phyloP scores from a whole-genome alignment of 2,329 filamentous ascomycete genomes.

The Geosmithia flava region DNA sequence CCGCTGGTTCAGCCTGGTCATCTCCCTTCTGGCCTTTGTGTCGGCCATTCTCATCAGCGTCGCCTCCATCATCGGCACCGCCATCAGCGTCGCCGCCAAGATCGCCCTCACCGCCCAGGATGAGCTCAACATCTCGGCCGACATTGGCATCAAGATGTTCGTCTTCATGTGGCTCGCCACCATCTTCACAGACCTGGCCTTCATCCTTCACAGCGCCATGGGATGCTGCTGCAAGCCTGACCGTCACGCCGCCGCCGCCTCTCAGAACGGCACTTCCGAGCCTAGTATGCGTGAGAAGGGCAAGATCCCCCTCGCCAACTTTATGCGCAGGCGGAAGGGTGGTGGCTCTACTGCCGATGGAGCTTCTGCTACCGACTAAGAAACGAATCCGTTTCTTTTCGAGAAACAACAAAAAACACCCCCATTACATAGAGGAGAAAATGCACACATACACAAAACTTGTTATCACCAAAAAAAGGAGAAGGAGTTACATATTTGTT shows the following conservation, averaged over 20 bases:
- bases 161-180: conserved; percentile 82
- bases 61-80: conserved; percentile 64
- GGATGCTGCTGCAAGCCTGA: conserved; percentile 57
- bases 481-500: neutral
- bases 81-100: conserved; percentile 72
- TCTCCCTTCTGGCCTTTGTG: conserved; percentile 56
- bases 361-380: neutral
- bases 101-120: conserved; percentile 60
- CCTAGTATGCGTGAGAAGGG: conserved; percentile 7
- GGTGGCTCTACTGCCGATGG: conserved; percentile 2
- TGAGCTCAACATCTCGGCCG: conserved; percentile 63
- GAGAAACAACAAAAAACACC: too few relatives aligned
- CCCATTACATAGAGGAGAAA: too few relatives aligned
- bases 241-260: conserved; percentile 3
- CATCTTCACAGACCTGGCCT: conserved; percentile 54
- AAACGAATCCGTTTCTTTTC: neutral
- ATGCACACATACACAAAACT: too few relatives aligned
- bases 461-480: neutral
- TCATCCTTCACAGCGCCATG: conserved; percentile 60
- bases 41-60: conserved; percentile 55
- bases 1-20: conserved; percentile 53
- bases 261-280: neutral
- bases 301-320: conserved; percentile 11
- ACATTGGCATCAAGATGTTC: conserved; percentile 63
- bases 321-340: conserved; percentile 14